Evolutionary conservation across 1,284 basidiomycete species (phyloP).

Genomic region (Sporisorium reilianum): DNA sequence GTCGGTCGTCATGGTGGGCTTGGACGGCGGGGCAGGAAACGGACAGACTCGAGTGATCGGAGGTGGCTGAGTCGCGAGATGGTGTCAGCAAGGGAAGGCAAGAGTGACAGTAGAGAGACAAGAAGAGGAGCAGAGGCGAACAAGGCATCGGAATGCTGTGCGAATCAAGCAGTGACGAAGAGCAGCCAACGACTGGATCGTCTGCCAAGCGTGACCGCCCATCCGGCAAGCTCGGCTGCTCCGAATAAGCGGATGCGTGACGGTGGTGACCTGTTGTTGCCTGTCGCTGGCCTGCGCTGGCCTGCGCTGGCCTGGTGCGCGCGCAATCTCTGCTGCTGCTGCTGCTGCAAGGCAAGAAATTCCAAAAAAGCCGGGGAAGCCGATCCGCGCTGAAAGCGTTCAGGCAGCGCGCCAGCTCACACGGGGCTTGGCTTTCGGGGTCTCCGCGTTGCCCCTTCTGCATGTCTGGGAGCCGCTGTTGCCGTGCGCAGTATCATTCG

Average conservation of each 20-base stretch:
- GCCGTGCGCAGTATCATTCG: too few species aligned
- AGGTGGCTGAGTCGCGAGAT: neutral
- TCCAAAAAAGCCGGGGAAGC: constrained; percentile 2
- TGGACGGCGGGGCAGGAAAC: neutral
- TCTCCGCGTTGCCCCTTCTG: neutral
- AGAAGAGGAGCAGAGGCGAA: neutral
- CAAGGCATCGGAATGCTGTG: neutral
- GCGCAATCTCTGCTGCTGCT: too few species aligned
- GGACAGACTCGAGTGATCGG: neutral
- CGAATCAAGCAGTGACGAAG: neutral
- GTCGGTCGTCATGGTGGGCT: constrained; percentile 38
- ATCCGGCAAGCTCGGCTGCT: constrained; percentile 31
- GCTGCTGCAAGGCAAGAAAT: too few species aligned
- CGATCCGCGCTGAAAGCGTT: neutral
- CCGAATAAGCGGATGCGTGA: constrained; percentile 42
- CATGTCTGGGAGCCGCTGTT: constrained; percentile 9
- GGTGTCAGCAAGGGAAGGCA: neutral
- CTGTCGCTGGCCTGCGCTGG: too few species aligned
- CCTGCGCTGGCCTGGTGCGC: constrained; percentile 15
- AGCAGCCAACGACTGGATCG: too few species aligned
- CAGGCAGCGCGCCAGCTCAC: neutral
- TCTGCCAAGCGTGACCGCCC: constrained; percentile 1
- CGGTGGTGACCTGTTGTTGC: too few species aligned
- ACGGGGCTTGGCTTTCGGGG: constrained; percentile 2
- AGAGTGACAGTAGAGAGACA: constrained; percentile 4